Evolutionary conservation across 2,329 filamentous ascomycete species (phyloP), one percentile per base, ranked within the genome.

Genomic region (Fusarium anguioides): DNA sequence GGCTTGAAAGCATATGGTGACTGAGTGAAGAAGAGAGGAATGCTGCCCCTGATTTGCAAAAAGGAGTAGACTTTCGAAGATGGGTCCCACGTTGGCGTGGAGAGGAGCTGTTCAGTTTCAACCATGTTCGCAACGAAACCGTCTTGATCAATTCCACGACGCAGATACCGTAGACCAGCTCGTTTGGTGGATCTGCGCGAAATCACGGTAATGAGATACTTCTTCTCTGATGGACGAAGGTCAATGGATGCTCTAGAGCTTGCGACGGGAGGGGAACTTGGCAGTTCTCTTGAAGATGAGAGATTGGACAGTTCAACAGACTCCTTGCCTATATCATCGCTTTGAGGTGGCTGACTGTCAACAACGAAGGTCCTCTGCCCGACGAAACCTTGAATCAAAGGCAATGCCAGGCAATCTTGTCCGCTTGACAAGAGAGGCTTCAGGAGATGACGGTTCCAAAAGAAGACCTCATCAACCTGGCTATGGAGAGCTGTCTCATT

Each of bases 1-100:
- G 96, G 96, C 75, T 97, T 97, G 69, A 98, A 87, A 11, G 93
- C 94, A 77, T 97, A 98, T 0, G 95, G 94, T 0, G 92, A 93
- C 74, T 99, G 96, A 0, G 94, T 96, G 75, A 97, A 99, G 81
- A 96, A 98, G 0, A 98, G 79, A 0, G 96, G 96, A 66, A 98
- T 97, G 21, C 94, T 97, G 8, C 94, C 95, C 66, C 96, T 87
- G 23, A 94, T 83, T 75, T 99, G 96, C 5, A 96, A 81, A 71
- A 97, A 96, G 0, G 94, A 97, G 76, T 93, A 92, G 4, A 90
- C 83, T 68, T 88, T 92, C 4, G 78, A 81, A 1, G 83, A 79
- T 0, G 84, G 75, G 18, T 88, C 84, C 88, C 91, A 94, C 2
- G 84, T 83, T 3, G 88, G 82, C 0, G 87, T 86, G 0, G 93